Base-by-base conservation (phyloP, 805 yeast species). In the Maudiozyma bulderi region DNA sequence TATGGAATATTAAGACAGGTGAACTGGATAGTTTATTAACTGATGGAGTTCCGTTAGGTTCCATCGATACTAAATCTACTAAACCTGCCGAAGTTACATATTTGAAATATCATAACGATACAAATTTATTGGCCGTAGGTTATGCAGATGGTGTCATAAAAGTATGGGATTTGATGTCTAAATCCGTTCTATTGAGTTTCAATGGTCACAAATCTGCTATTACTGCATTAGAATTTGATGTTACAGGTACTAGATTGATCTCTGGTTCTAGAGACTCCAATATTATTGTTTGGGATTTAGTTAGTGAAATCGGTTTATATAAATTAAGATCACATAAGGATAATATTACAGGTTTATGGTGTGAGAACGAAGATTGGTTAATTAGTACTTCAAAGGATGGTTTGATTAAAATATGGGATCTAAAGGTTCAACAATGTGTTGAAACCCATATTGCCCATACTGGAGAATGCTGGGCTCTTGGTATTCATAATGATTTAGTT, bases 381-480 rank as follows among this genome's bases (percentile, higher is more conserved):
- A 56, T 89, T 15, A 80, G 89, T 55, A 80, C 83, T 0, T 78
- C 95, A 1, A 90, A 89, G 61, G 99, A 93, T 63, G 98, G 98
- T 0, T 71, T 89, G 45, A 74, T 93, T 56, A 93, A 93, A 64
- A 67, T 93, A 35, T 93, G 99, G 99, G 98, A 93, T 61, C 68
- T 93, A 57, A 84, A 82, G 58, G 71, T 93, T 4, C 88, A 86
- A 62, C 95, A 88, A 64, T 87, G 97, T 67, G 72, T 89, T 5
- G 99, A 93, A 64, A 90, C 98, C 1, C 97, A 90, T 63, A 81
- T 89, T 52, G 96, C 97, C 0, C 96, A 88, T 63, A 75, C 85
- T 26, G 90, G 91, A 50, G 98, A 93, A 66, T 87, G 96, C 69
- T 93, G 98, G 98, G 72, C 86, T 3, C 65, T 89, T 59, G 85